Evolutionary conservation across 768 basidiomycete genomes (phyloP).

Genomic region (Russula emetica): DNA sequence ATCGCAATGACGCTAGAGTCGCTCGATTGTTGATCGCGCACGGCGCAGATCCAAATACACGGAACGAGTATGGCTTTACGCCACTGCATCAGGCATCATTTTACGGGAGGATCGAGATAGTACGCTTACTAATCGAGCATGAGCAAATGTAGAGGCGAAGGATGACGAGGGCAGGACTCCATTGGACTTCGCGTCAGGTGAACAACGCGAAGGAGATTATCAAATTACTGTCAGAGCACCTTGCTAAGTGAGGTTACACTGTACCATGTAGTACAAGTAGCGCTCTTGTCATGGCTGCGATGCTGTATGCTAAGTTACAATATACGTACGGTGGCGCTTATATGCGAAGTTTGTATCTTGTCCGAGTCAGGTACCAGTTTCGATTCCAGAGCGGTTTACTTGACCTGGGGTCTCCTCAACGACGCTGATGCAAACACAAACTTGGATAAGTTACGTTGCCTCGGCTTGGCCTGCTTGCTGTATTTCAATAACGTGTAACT

Average conservation of each 20-base stretch:
- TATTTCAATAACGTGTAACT: too few relatives aligned
- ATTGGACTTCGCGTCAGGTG: not conserved
- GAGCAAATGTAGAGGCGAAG: not conserved
- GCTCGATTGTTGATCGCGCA: not conserved
- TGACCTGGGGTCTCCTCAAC: too few relatives aligned
- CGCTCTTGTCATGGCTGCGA: too few relatives aligned
- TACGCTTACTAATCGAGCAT: not conserved
- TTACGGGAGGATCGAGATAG: not conserved
- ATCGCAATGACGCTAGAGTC: not conserved
- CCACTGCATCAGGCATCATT: not conserved
- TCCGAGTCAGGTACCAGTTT: too few relatives aligned
- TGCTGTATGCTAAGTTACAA: too few relatives aligned
- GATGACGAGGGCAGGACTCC: not conserved
- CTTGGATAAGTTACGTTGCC: too few relatives aligned
- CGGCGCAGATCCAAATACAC: not conserved
- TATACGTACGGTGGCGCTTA: too few relatives aligned
- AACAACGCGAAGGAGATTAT: not conserved
- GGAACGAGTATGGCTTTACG: accelerated
- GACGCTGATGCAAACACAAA: too few relatives aligned
- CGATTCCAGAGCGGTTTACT: too few relatives aligned
- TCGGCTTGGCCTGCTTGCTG: too few relatives aligned
- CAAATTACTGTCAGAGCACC: not conserved
- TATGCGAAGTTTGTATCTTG: too few relatives aligned
- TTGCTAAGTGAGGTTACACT: not conserved
- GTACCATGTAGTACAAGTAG: too few relatives aligned